Conservation (phyloP, 2,329 filamentous ascomycete genomes). For the Rhynchosporium agropyri region DNA sequence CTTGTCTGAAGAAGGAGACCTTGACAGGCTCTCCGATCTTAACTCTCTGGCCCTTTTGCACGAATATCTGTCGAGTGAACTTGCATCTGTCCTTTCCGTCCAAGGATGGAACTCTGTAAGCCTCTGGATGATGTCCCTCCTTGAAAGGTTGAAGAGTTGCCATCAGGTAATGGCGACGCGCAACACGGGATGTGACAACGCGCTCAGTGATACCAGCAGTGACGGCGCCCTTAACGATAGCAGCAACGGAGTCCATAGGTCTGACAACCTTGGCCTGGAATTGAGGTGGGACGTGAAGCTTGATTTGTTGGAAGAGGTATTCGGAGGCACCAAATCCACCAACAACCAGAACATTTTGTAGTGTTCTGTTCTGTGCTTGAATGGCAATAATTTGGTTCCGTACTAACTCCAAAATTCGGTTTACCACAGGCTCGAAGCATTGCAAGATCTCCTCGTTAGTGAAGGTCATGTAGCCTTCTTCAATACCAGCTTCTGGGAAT, state of each 20-base stretch:
- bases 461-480: constrained; percentile 99
- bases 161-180: constrained; percentile 98
- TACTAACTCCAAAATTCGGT: constrained; percentile 93
- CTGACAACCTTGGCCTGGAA: constrained; percentile 98
- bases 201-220: constrained; percentile 97
- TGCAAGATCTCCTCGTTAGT: constrained; percentile 99
- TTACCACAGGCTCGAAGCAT: constrained; percentile 98
- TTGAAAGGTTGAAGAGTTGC: constrained; percentile 98
- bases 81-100: constrained; percentile 99
- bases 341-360: constrained; percentile 96
- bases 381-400: constrained; percentile 99
- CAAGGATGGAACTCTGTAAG: constrained; percentile 93
- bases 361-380: constrained; percentile 88
- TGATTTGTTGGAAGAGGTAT: constrained; percentile 99
- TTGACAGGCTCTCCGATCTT: constrained; percentile 99
- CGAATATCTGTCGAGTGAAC: constrained; percentile 97
- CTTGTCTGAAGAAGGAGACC: constrained; percentile 97
- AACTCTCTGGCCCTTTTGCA: constrained; percentile 97
- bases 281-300: constrained; percentile 95
- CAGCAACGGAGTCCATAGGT: constrained; percentile 97
- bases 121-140: constrained; percentile 96
- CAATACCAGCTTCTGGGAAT: constrained; percentile 95
- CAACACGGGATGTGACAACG: constrained; percentile 94
- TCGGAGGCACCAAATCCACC: constrained; percentile 98
- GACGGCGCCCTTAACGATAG: constrained; percentile 97